phyloP scores from a whole-genome alignment of 495 filamentous ascomycete species.

The Aspergillus affinis region DNA sequence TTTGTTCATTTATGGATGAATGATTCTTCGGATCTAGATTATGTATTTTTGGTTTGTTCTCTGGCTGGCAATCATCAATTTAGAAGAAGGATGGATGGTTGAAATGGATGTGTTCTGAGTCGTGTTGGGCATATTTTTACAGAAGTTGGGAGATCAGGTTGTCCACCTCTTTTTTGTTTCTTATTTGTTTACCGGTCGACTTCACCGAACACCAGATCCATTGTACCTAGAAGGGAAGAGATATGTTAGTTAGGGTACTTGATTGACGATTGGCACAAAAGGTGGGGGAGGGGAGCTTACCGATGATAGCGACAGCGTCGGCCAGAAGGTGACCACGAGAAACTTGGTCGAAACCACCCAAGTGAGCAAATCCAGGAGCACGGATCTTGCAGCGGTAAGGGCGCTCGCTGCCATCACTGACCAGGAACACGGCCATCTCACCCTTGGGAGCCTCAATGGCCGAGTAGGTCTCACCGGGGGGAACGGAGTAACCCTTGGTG shows the following conservation, averaged over 20 bases:
- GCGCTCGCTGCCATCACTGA: constrained; percentile 92
- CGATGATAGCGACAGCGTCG: constrained; percentile 95
- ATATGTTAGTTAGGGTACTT: constrained; percentile 13
- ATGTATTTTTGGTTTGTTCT: background rate
- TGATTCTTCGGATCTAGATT: background rate
- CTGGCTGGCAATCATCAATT: background rate
- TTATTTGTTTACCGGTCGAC: constrained; percentile 57
- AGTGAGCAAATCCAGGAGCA: constrained; percentile 94
- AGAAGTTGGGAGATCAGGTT: constrained; percentile 3
- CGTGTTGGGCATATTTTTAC: constrained; percentile 4
- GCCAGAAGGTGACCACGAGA: constrained; percentile 89
- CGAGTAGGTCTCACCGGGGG: constrained; percentile 97
- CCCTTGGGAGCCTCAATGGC: constrained; percentile 99
- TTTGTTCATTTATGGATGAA: background rate
- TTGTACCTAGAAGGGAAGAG: constrained; percentile 54
- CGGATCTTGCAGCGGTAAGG: constrained; percentile 98
- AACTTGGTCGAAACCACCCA: constrained; percentile 91
- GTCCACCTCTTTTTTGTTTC: constrained; percentile 2
- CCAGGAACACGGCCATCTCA: constrained; percentile 98
- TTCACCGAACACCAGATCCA: constrained; percentile 83
- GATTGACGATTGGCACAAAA: background rate
- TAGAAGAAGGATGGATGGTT: background rate
- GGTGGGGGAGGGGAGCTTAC: constrained; percentile 31
- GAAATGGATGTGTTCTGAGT: background rate
- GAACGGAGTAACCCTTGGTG: constrained; percentile 96